These are phyloP conservation scores for Penicillium waksmanii DNA, from an alignment of 495 filamentous ascomycete genomes.

Conservation along the genomic window DNA sequence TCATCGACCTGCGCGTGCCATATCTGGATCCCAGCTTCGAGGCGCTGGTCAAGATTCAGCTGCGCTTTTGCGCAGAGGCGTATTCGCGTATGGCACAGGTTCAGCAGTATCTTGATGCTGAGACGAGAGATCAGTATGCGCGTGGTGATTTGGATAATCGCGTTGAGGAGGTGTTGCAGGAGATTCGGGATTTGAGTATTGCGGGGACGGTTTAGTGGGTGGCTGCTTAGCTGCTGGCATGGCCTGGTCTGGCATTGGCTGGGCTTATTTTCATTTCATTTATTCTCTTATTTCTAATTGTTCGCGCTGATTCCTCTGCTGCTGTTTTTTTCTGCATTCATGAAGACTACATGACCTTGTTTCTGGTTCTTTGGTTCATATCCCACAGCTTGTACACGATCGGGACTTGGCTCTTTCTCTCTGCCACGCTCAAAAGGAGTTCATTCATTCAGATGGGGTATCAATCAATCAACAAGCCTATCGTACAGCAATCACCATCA, in stretches of 20 bases:
- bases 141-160: constrained; percentile 87
- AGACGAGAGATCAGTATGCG: constrained; percentile 94
- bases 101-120: constrained; percentile 97
- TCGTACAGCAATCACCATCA: constrained; percentile 14
- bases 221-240: constrained; percentile 5
- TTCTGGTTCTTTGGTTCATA: neutral
- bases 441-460: constrained; percentile 18
- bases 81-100: constrained; percentile 98
- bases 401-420: neutral
- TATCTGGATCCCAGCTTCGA: constrained; percentile 97
- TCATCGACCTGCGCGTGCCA: constrained; percentile 95
- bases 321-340: constrained; percentile 6
- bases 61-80: constrained; percentile 96
- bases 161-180: constrained; percentile 94
- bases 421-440: constrained; percentile 12
- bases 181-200: constrained; percentile 97
- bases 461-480: constrained; percentile 6
- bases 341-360: constrained; percentile 13
- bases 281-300: neutral
- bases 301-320: constrained; percentile 11
- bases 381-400: constrained; percentile 10
- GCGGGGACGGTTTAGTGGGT: constrained; percentile 64
- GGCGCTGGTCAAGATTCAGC: constrained; percentile 96
- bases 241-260: neutral
- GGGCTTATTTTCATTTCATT: neutral